These are phyloP conservation scores for Capronia coronata DNA, from an alignment of 2,329 filamentous ascomycete species.

Conservation along the genomic window DNA sequence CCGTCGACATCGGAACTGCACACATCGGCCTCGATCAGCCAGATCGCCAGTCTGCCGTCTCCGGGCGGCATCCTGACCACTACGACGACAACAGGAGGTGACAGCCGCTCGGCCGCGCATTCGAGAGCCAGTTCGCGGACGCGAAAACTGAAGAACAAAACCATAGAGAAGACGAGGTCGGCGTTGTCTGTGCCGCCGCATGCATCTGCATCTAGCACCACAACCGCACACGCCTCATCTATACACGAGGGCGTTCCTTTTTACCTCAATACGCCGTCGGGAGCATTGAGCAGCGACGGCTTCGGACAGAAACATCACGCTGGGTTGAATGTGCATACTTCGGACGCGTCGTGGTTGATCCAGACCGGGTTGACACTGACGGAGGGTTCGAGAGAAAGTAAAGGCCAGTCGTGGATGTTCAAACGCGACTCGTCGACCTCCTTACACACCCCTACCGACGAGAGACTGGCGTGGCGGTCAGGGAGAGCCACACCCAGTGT, in stretches of 20 bases:
- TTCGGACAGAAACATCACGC: conserved; percentile 16
- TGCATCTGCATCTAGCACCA: conserved; percentile 11
- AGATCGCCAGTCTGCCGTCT: conserved; percentile 29
- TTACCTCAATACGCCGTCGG: conserved; percentile 10
- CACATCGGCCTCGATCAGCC: conserved; percentile 31
- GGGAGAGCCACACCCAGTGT: conserved; percentile 23
- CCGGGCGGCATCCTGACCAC: conserved; percentile 25
- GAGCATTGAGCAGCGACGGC: conserved; percentile 22
- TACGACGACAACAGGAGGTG: neutral
- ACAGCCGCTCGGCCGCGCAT: conserved; percentile 13
- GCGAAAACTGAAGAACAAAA: conserved; percentile 14
- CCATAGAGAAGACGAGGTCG: conserved; percentile 21
- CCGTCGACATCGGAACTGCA: conserved; percentile 34
- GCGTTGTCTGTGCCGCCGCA: conserved; percentile 10
- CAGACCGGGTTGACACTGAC: conserved; percentile 53
- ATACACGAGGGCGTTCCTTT: neutral
- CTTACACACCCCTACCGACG: conserved; percentile 31
- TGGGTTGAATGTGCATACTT: conserved; percentile 7
- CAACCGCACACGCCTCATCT: neutral
- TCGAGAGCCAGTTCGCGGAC: conserved; percentile 24
- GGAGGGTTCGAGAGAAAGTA: conserved; percentile 52
- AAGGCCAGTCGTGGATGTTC: conserved; percentile 57
- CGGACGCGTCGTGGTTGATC: conserved; percentile 46
- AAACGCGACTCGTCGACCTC: conserved; percentile 52
- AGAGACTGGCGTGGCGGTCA: conserved; percentile 21